These are phyloP conservation scores for Aurinia saxatilis DNA, from an alignment of 345 rosid genomes.

Conservation along the genomic window DNA sequence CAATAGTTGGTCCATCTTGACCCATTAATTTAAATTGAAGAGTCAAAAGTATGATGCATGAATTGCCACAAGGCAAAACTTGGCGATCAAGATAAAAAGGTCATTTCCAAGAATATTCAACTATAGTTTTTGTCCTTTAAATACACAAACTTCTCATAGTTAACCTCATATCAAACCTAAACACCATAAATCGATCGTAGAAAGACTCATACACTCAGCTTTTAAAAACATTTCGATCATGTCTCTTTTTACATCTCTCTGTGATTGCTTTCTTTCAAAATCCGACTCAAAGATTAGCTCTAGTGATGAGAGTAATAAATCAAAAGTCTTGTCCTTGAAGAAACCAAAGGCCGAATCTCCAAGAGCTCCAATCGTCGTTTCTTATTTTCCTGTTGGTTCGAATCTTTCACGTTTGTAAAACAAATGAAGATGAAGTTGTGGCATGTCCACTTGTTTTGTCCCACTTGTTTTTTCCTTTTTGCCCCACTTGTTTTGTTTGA, in stretches of 20 bases:
- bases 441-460: too few relatives aligned
- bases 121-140: constrained; percentile 4
- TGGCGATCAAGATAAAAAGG: constrained; percentile 7
- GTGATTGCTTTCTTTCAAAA: constrained; percentile 9
- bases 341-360: constrained; percentile 17
- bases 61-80: constrained; percentile 12
- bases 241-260: constrained; percentile 10
- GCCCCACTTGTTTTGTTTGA: too few relatives aligned
- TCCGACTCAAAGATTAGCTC: constrained; percentile 9
- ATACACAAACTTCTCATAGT: not conserved
- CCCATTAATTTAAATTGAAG: not conserved
- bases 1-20: not conserved
- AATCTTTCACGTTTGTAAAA: too few relatives aligned
- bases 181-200: not conserved
- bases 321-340: not conserved
- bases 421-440: too few relatives aligned
- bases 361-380: constrained; percentile 9
- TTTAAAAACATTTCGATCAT: not conserved
- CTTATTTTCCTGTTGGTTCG: too few relatives aligned
- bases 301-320: not conserved
- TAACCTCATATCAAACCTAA: not conserved
- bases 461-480: too few relatives aligned
- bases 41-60: not conserved
- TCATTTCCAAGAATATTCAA: constrained; percentile 14
- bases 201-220: not conserved